Evolutionary conservation across 768 basidiomycete species (phyloP), one percentile per base, ranked within the genome.

Genomic region (Aureoboletus auriporus): DNA sequence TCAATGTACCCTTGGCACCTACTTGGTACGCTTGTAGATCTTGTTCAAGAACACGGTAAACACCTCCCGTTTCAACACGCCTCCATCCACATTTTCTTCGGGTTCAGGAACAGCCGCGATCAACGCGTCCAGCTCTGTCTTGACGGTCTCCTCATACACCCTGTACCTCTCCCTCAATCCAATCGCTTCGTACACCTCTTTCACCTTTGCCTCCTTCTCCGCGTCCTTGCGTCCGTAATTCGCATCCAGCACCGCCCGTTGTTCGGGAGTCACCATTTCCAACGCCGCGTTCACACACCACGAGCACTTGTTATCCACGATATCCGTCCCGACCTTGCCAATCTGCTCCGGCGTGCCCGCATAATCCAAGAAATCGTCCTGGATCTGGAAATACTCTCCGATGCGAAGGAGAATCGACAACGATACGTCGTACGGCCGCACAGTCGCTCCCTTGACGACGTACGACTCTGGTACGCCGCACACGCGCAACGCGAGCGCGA

Each of bases 321-420:
- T 99, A 67, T 98, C 96, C 13, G 95, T 98, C 17, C 95, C 96
- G 50, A 99, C 83, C 73, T 99, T 98, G 40, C 95, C 95, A 44
- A 97, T 87, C 58, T 87, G 78, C 69, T 93, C 93, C 0, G 93
- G 91, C 8, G 89, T 80, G 5, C 86, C 93, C 16, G 88, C 84
- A 65, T 82, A 96, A 69, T 99, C 96, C 59, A 98, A 81, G 70
- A 85, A 97, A 70, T 98, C 95, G 65, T 98, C 95, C 69, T 99
- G 95, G 50, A 95, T 78, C 70, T 99, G 95, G 83, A 98, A 98
- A 72, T 98, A 99, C 69, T 96, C 93, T 41, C 95, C 95, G 48
- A 98, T 78, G 5, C 90, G 90, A 46, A 98, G 71, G 36, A 98
- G 80, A 65, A 99, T 93, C 39, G 80, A 77, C 33, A 80, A 73